A percentile compares a stretch with the other conserved stretches of the same genome.
Conservation (phyloP, 768 basidiomycete species). For the Psilocybe subaeruginosa region DNA sequence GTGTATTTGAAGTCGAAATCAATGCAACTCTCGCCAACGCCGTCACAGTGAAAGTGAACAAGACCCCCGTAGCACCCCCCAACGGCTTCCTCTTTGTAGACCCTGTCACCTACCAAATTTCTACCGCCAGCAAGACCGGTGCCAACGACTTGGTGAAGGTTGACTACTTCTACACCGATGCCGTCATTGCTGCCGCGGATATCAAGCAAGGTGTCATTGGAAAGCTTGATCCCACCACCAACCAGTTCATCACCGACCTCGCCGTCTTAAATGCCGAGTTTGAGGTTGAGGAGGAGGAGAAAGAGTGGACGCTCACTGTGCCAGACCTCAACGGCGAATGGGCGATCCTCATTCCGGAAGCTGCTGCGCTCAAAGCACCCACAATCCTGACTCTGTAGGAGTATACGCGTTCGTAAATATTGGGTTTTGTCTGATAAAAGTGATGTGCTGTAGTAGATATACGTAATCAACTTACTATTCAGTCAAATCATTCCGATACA, state of each 20-base stretch:
- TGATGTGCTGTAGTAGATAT: too few species aligned
- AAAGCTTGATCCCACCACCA: constrained; percentile 14
- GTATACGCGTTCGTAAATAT: neutral
- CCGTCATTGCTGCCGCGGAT: constrained; percentile 10
- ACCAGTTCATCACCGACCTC: constrained; percentile 13
- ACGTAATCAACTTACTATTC: too few species aligned
- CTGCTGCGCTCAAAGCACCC: constrained; percentile 5
- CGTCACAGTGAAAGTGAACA: constrained; percentile 9
- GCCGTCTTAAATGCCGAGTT: constrained; percentile 14
- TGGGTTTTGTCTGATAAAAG: too few species aligned
- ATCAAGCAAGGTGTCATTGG: constrained; percentile 16
- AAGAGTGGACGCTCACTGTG: constrained; percentile 18
- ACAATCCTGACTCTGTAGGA: neutral
- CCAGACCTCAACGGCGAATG: constrained; percentile 17
- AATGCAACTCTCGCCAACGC: constrained; percentile 5
- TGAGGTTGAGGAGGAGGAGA: constrained; percentile 17
- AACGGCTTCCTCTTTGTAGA: constrained; percentile 17
- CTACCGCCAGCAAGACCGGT: constrained; percentile 8
- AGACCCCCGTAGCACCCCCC: constrained; percentile 13
- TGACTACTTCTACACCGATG: constrained; percentile 14
- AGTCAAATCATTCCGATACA: too few species aligned
- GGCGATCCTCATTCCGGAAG: constrained; percentile 15
- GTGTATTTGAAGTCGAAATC: constrained; percentile 12
- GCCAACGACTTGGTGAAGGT: constrained; percentile 14
- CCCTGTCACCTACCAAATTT: constrained; percentile 11